Evolutionary conservation across 768 basidiomycete species (phyloP).

Genomic region (Boletales sp.): DNA sequence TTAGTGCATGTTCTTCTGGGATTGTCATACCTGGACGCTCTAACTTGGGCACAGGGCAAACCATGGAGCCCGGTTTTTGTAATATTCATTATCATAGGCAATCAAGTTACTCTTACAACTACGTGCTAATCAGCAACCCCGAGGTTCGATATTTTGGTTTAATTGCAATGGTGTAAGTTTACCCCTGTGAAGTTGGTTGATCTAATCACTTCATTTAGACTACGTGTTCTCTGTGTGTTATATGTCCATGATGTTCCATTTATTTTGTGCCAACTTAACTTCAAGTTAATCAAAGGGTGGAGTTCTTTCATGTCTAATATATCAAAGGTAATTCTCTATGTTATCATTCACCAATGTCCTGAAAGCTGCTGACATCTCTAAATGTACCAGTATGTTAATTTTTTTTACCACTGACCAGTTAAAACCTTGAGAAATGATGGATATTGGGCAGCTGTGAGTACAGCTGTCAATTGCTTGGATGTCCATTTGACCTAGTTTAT

Average conservation of each 20-base stretch:
- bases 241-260: not conserved
- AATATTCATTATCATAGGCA: not conserved
- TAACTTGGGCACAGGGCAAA: not conserved
- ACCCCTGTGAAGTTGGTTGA: too few relatives aligned
- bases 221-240: not conserved
- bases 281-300: not conserved
- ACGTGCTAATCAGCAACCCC: too few relatives aligned
- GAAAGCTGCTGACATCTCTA: not conserved
- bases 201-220: not conserved
- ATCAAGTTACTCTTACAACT: not conserved
- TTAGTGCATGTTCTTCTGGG: not conserved
- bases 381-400: not conserved
- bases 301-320: not conserved
- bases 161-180: too few relatives aligned
- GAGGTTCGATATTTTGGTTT: too few relatives aligned
- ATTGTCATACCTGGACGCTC: not conserved
- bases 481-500: not conserved
- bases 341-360: not conserved
- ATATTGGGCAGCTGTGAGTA: not conserved
- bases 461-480: not conserved
- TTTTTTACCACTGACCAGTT: not conserved
- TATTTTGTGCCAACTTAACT: not conserved
- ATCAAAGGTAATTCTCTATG: not conserved
- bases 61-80: not conserved
- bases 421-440: not conserved